Percentiles rank a stretch among this genome's conserved stretches.
Conservation (phyloP, 805 yeast genomes). For the Jamesozyma piceae region DNA sequence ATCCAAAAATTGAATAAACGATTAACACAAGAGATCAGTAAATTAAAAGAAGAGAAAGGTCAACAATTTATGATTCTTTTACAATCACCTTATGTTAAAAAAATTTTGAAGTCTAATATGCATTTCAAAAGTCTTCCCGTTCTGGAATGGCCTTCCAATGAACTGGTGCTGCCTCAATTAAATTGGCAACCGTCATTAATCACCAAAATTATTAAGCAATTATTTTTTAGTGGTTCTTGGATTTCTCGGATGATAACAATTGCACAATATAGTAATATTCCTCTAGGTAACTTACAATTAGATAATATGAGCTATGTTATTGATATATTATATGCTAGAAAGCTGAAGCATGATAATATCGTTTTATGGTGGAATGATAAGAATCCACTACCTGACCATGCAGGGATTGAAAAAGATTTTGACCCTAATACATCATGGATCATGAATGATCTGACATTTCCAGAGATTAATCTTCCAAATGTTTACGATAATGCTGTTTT, state of each 20-base stretch:
- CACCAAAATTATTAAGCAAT: conserved; percentile 58
- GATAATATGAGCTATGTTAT: conserved; percentile 71
- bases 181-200: conserved; percentile 71
- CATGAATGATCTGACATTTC: conserved; percentile 55
- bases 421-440: conserved; percentile 32
- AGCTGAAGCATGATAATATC: conserved; percentile 51
- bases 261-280: conserved; percentile 68
- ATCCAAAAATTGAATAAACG: conserved; percentile 46
- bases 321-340: conserved; percentile 80
- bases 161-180: conserved; percentile 56
- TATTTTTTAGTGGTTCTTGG: conserved; percentile 67
- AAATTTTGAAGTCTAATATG: conserved; percentile 39
- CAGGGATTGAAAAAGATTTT: conserved; percentile 65
- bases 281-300: conserved; percentile 75
- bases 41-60: conserved; percentile 56
- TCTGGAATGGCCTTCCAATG: conserved; percentile 49
- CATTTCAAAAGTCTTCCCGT: conserved; percentile 51
- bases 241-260: conserved; percentile 53
- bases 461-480: conserved; percentile 67
- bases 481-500: conserved; percentile 67
- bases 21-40: conserved; percentile 44
- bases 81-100: conserved; percentile 58
- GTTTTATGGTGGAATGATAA: conserved; percentile 91
- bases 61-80: conserved; percentile 54
- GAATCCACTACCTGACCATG: conserved; percentile 67